Conservation (phyloP, 2,329 filamentous ascomycete species). For the Huntiella decipiens region DNA sequence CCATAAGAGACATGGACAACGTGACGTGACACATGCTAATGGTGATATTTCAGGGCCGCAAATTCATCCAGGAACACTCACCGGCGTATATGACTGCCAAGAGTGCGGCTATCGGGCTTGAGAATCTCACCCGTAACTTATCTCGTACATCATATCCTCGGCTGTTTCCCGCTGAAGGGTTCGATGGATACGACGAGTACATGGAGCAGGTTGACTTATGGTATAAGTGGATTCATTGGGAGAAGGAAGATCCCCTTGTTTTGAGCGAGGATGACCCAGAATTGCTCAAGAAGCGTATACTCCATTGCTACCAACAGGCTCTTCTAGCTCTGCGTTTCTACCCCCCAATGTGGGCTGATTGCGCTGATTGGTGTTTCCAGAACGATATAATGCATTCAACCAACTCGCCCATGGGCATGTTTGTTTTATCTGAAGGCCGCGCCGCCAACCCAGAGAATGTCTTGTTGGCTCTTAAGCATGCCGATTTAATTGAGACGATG, state of each 20-base stretch:
- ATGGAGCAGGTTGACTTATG: conserved; percentile 69
- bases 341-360: conserved; percentile 91
- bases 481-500: conserved; percentile 67
- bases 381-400: conserved; percentile 39
- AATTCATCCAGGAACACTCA: conserved; percentile 84
- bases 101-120: conserved; percentile 73
- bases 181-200: conserved; percentile 73
- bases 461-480: conserved; percentile 71
- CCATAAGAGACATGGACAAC: not conserved
- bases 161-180: conserved; percentile 67
- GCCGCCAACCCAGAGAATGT: conserved; percentile 87
- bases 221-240: conserved; percentile 90
- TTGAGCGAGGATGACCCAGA: conserved; percentile 63
- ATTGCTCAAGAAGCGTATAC: conserved; percentile 55
- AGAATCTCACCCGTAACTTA: conserved; percentile 65
- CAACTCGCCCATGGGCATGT: conserved; percentile 41
- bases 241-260: conserved; percentile 80
- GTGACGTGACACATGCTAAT: not conserved
- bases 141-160: conserved; percentile 60
- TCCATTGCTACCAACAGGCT: conserved; percentile 87
- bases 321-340: conserved; percentile 87
- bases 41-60: conserved; percentile 49
- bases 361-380: conserved; percentile 77
- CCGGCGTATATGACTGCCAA: conserved; percentile 92
- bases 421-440: conserved; percentile 67